A percentile compares a stretch with the other conserved stretches of the same genome.
These are phyloP conservation scores for Cryptococcus deneoformans DNA, from an alignment of 1,284 basidiomycete genomes.

Conservation along the genomic window DNA sequence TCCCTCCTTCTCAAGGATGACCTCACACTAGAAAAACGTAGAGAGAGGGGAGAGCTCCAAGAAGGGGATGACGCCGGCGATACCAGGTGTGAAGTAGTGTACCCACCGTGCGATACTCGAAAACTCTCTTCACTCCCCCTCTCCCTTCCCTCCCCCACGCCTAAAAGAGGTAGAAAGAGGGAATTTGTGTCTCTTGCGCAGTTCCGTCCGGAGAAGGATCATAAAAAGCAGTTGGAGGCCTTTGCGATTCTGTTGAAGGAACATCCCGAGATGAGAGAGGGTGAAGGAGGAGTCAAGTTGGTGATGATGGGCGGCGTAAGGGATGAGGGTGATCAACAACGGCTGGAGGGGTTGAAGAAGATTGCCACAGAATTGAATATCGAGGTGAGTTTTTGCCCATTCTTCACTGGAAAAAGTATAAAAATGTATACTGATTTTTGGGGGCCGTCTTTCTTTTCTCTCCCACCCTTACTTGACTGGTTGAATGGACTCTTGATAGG, in stretches of 20 bases:
- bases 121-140: constrained; percentile 59
- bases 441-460: no score
- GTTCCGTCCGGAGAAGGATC: constrained; percentile 93
- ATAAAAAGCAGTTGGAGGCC: constrained; percentile 72
- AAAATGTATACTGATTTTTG: neutral
- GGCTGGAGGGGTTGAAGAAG: constrained; percentile 62
- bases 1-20: constrained; percentile 39
- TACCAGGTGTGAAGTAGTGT: constrained; percentile 59
- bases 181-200: constrained; percentile 85
- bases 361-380: constrained; percentile 66
- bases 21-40: constrained; percentile 11
- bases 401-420: neutral
- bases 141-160: no score
- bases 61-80: constrained; percentile 5
- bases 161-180: constrained; percentile 52
- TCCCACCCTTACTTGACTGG: no score
- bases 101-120: constrained; percentile 87
- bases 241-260: constrained; percentile 61
- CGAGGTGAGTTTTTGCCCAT: constrained; percentile 53
- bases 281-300: constrained; percentile 24
- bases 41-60: constrained; percentile 17
- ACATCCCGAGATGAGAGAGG: constrained; percentile 57
- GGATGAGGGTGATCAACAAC: constrained; percentile 67
- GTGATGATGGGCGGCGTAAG: constrained; percentile 77
- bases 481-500: constrained; percentile 48